Percentiles rank a stretch among this genome's conserved stretches.
Evolutionary conservation across 129 eudicot species (phyloP).

Genomic region (Calendula officinalis): DNA sequence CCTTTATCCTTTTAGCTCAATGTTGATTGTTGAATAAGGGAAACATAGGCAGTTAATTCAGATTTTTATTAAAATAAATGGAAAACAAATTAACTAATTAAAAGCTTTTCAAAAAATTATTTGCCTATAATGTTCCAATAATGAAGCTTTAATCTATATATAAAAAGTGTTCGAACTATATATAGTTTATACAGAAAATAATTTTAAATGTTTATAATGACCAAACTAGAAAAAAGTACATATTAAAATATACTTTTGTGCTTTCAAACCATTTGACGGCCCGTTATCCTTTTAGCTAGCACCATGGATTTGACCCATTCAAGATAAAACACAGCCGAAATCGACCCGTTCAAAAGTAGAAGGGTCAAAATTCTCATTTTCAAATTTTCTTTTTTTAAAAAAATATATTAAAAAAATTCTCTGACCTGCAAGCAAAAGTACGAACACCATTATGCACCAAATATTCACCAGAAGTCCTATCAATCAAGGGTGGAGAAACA

Average conservation of each 20-base stretch:
- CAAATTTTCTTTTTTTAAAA: neutral
- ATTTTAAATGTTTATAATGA: too few relatives aligned
- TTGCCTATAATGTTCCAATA: too few relatives aligned
- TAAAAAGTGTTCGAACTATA: too few relatives aligned
- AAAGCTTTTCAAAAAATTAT: too few relatives aligned
- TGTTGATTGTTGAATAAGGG: slow-evolving; percentile 31
- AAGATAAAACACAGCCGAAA: too few relatives aligned
- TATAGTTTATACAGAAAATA: too few relatives aligned
- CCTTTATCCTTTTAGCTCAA: neutral
- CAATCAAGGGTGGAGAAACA: slow-evolving; percentile 94
- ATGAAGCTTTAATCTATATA: too few relatives aligned
- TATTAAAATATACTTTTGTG: neutral
- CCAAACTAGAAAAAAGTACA: too few relatives aligned
- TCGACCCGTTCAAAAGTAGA: neutral
- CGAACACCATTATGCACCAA: slow-evolving; percentile 70
- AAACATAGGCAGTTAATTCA: slow-evolving; percentile 1
- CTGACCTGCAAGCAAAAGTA: slow-evolving; percentile 96
- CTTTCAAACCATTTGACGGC: neutral
- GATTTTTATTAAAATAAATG: neutral
- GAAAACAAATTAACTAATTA: neutral
- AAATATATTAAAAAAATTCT: neutral
- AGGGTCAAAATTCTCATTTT: neutral
- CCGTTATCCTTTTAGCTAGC: neutral
- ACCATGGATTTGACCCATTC: too few relatives aligned
- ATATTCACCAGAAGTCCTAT: slow-evolving; percentile 93